Percentiles rank a stretch among this genome's conserved stretches.
Conservation (phyloP, 495 filamentous ascomycete genomes). For the Penicillium steckii region DNA sequence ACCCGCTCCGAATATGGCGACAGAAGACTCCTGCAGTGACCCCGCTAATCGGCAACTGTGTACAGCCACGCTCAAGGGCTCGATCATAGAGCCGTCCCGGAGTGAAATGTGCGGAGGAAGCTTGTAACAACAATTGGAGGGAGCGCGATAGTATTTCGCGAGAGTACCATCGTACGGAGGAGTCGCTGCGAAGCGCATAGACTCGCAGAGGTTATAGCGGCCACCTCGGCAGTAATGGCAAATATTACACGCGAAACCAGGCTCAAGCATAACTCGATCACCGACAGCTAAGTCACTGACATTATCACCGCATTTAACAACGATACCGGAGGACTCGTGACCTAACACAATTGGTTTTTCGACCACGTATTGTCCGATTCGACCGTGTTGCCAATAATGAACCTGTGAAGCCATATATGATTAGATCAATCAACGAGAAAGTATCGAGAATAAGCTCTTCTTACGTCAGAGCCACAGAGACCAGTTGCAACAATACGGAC, state of each 20-base stretch:
- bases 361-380: slow-evolving; percentile 37
- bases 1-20: slow-evolving; percentile 82
- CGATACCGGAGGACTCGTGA: slow-evolving; percentile 65
- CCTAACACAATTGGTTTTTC: slow-evolving; percentile 59
- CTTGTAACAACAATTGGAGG: slow-evolving; percentile 76
- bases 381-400: slow-evolving; percentile 36
- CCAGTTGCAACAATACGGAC: neutral
- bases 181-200: slow-evolving; percentile 77
- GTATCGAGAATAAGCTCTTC: slow-evolving; percentile 30
- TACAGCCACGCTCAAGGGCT: slow-evolving; percentile 77
- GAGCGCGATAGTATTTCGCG: slow-evolving; percentile 68
- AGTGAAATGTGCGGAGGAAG: slow-evolving; percentile 65
- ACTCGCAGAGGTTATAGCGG: slow-evolving; percentile 73
- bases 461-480: slow-evolving; percentile 26
- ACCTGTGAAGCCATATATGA: neutral
- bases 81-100: slow-evolving; percentile 77
- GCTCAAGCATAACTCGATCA: slow-evolving; percentile 75
- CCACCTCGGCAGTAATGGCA: slow-evolving; percentile 67
- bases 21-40: slow-evolving; percentile 62
- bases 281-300: slow-evolving; percentile 54
- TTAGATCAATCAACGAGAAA: slow-evolving; percentile 21
- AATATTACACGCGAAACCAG: slow-evolving; percentile 71
- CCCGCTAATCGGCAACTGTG: slow-evolving; percentile 68
- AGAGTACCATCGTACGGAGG: slow-evolving; percentile 73
- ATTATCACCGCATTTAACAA: slow-evolving; percentile 54